Percentiles rank a stretch among this genome's conserved stretches.
Conservation (phyloP, 2,329 filamentous ascomycete species). For the Dothistroma septosporum region DNA sequence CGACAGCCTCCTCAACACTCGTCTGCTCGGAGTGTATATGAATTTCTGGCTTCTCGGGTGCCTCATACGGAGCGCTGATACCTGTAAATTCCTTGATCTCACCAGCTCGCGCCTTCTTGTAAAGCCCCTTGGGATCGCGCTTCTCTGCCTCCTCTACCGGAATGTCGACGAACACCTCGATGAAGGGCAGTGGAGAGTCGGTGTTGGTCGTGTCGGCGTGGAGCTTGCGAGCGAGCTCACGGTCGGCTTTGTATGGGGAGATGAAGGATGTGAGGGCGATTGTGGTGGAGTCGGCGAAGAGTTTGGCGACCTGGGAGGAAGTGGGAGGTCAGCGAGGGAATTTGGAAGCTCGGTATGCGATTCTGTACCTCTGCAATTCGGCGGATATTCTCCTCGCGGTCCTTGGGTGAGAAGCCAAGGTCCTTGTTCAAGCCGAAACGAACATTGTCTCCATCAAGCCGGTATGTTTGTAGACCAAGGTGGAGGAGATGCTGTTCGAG, state of each 20-base stretch:
- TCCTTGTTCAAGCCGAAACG: constrained; percentile 98
- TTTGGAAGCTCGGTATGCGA: neutral
- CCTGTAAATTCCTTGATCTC: constrained; percentile 98
- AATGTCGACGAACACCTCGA: constrained; percentile 92
- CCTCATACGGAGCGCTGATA: constrained; percentile 92
- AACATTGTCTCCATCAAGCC: constrained; percentile 96
- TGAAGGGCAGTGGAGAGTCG: constrained; percentile 68
- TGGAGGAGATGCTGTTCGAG: constrained; percentile 96
- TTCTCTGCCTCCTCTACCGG: constrained; percentile 88
- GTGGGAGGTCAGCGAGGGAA: neutral
- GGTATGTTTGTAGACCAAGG: constrained; percentile 76
- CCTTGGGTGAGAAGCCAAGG: constrained; percentile 86
- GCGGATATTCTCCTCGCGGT: constrained; percentile 96
- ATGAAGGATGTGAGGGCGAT: constrained; percentile 96
- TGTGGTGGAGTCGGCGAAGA: constrained; percentile 86
- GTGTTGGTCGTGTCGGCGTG: constrained; percentile 61
- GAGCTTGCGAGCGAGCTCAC: constrained; percentile 73
- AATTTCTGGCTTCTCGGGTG: constrained; percentile 78
- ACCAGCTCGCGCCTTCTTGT: constrained; percentile 91
- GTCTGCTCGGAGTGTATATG: constrained; percentile 77
- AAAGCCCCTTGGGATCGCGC: constrained; percentile 94
- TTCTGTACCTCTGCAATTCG: constrained; percentile 71
- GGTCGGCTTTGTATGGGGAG: constrained; percentile 85
- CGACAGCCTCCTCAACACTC: constrained; percentile 83
- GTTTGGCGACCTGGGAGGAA: constrained; percentile 68